Evolutionary conservation across 1,139 yeast genomes (phyloP), one percentile per base, ranked within the genome.

Genomic region (Petasospora rhodanensis): DNA sequence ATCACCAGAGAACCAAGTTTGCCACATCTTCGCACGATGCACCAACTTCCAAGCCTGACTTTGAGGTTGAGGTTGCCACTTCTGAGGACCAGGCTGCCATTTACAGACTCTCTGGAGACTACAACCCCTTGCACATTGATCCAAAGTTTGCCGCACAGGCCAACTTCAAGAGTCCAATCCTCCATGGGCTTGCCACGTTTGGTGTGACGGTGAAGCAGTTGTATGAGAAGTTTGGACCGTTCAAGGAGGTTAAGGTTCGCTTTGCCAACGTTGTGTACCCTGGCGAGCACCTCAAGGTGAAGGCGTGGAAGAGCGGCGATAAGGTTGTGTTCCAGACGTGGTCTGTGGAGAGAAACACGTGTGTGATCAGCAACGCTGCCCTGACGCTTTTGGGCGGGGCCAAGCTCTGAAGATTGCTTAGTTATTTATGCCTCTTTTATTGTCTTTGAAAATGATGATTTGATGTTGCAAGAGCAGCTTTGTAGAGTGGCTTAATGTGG

Each of bases 261-360:
- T 91, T 91, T 59, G 75, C 95, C 21, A 91, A 91, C 52, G 79
- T 84, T 54, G 97, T 91, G 26, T 87, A 76, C 76, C 97, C 97
- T n/a, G 98, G 97, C 51, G 97, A 91, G 64, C 81, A 86, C 20
- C 70, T 91, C 58, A 73, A 71, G 54, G 77, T 91, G 25, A 65
- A 65, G 38, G 95, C 95, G 26, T 91, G 98, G 98, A 84, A 79
- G 61, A 69, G 77, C 42, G 74, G 74, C 32, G 78, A 73, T 50
- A 64, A 69, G 47, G 81, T 91, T 41, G 68, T 77, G 43, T 91
- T 89, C 78, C 94, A 83, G 62, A 77, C 94, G 20, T 76, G 76
- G 57, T 87, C 82, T 39, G 76, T 80, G 43, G 95, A 84, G 54
- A 80, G 95, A 61, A 73, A 77, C 51, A 69, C 79, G 27, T 68